These are phyloP conservation scores for Diplodia corticola DNA, from an alignment of 2,329 filamentous ascomycete species.

Conservation along the genomic window DNA sequence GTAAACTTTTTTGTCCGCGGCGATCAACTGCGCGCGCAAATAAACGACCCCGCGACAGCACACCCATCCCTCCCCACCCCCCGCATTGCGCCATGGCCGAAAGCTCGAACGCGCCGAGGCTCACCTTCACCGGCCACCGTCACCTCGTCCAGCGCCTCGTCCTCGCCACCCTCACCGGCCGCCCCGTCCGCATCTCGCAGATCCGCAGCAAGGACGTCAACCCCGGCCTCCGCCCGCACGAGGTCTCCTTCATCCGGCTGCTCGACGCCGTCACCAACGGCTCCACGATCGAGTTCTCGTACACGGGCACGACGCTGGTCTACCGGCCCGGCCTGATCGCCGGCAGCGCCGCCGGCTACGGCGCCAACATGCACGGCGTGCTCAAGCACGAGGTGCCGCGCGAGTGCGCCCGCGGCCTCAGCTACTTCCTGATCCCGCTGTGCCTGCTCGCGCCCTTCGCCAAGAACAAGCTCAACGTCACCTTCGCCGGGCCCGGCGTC, in stretches of 20 bases:
- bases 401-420: slow-evolving; percentile 75
- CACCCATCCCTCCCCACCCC: not conserved
- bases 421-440: slow-evolving; percentile 87
- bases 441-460: slow-evolving; percentile 91
- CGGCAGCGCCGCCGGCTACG: slow-evolving; percentile 74
- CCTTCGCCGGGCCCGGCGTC: slow-evolving; percentile 86
- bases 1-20: slow-evolving; percentile 6
- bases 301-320: slow-evolving; percentile 89
- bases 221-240: slow-evolving; percentile 86
- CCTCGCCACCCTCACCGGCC: slow-evolving; percentile 86
- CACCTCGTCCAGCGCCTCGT: slow-evolving; percentile 81
- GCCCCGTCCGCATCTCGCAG: slow-evolving; percentile 86
- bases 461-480: slow-evolving; percentile 85
- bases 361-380: slow-evolving; percentile 69
- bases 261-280: slow-evolving; percentile 95
- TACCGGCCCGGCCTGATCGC: slow-evolving; percentile 93
- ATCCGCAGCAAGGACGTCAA: slow-evolving; percentile 84
- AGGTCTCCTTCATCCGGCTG: slow-evolving; percentile 92
- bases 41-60: not conserved
- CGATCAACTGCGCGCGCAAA: slow-evolving; percentile 6
- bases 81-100: slow-evolving; percentile 20
- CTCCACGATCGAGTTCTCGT: slow-evolving; percentile 90
- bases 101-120: slow-evolving; percentile 42
- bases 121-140: slow-evolving; percentile 82
- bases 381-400: slow-evolving; percentile 79